Conservation (phyloP, 768 basidiomycete species). For the Hysterangium stoloniferum region DNA sequence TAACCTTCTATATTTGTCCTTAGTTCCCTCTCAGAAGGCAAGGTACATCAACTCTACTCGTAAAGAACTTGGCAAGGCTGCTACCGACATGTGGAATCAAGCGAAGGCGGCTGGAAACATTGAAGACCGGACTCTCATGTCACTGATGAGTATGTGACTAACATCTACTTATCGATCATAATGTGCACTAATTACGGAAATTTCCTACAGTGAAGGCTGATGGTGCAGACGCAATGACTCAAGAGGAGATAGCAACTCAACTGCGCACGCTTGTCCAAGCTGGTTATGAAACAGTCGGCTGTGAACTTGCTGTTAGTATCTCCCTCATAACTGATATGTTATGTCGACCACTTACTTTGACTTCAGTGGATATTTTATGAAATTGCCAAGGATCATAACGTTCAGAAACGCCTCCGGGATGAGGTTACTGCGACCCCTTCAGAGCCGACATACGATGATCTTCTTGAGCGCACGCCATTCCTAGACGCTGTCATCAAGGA, state of each 20-base stretch:
- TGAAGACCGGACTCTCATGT: conserved; percentile 42
- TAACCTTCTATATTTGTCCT: neutral
- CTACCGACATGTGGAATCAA: conserved; percentile 47
- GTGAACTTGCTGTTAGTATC: conserved; percentile 19
- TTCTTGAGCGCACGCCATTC: conserved; percentile 42
- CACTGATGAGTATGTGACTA: conserved; percentile 40
- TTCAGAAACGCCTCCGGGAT: conserved; percentile 51
- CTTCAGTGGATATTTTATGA: conserved; percentile 60
- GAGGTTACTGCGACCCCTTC: conserved; percentile 35
- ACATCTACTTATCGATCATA: neutral
- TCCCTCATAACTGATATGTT: neutral
- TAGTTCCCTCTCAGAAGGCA: conserved; percentile 30
- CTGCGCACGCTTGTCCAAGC: conserved; percentile 10
- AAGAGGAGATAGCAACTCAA: conserved; percentile 13
- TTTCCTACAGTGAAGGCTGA: conserved; percentile 10
- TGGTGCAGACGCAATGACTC: conserved; percentile 7
- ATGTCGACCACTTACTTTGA: neutral
- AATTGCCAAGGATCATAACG: conserved; percentile 40
- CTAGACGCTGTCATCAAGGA: conserved; percentile 58
- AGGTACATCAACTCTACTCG: conserved; percentile 52
- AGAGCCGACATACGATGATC: conserved; percentile 45
- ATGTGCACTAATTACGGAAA: neutral
- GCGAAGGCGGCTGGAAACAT: conserved; percentile 39
- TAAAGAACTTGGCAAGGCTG: conserved; percentile 22
- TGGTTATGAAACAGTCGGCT: conserved; percentile 29